Base-by-base conservation (phyloP, 805 yeast genomes). In the Candida andamanensis region DNA sequence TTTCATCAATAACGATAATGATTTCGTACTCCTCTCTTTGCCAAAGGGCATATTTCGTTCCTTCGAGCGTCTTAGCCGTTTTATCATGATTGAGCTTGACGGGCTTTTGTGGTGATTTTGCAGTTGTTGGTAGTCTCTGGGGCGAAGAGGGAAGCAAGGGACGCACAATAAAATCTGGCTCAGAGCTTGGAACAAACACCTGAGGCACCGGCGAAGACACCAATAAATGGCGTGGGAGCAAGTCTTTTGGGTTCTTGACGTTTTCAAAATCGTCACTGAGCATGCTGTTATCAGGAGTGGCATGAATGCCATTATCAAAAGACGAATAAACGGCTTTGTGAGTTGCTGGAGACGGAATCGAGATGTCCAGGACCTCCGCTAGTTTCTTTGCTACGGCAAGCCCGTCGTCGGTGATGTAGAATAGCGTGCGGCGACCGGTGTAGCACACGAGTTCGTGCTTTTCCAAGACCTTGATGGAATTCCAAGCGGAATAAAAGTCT, bases 401-500 rank as follows among this genome's bases (percentile, higher is more conserved):
- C 0, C 97, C 97, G 30, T 69, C 74, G 6, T 80, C 86, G 0
- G 94, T 85, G 15, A 89, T 55, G 26, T 55, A 67, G 52, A 77
- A 86, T 15, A 68, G 51, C 21, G 63, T 60, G 0, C 90, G 89
- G 19, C 79, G 61, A 0, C 85, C 87, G 4, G 58, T 52, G 2
- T 58, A 56, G 10, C 57, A 59, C 0, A 89, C 80, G 21, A 83
- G 59, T 11, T 72, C 83, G 32, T 81, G 71, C 17, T 68, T 73
- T 13, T 76, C 47, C 33, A 90, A 58, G 1, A 80, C 76, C 38
- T 80, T 80, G 21, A 80, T 62, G 6, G 85, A 67, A 13, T 61
- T 64, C 95, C 95, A 85, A 0, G 94, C 90, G 2, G 85, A 75
- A 48, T 82, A 76, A 45, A 69, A 73, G 30, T 78, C 81, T 15